Percentiles rank a stretch among this genome's conserved stretches.
These are phyloP conservation scores for Eucalyptus lansdowneana DNA, from an alignment of 345 rosid species.

Conservation along the genomic window DNA sequence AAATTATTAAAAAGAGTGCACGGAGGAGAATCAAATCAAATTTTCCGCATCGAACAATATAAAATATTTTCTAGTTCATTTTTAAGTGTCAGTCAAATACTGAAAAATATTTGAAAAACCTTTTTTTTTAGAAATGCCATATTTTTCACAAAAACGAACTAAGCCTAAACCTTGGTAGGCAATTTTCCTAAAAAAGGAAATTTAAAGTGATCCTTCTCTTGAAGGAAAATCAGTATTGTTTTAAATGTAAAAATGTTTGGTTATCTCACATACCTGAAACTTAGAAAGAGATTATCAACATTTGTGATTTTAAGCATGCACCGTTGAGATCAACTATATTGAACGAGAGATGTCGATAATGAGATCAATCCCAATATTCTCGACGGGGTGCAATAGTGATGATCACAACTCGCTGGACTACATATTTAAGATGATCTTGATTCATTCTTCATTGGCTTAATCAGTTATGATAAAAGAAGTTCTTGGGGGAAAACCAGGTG, in stretches of 20 bases:
- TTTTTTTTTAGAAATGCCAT: no score
- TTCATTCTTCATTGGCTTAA: neutral
- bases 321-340: neutral
- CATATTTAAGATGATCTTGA: neutral
- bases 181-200: neutral
- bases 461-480: neutral
- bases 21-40: no score
- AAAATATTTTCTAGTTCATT: no score
- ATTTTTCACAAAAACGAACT: no score
- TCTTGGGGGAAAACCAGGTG: neutral
- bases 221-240: neutral
- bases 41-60: fast-evolving
- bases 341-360: neutral
- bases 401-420: neutral
- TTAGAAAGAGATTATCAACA: neutral
- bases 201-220: neutral
- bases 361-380: neutral
- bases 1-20: no score
- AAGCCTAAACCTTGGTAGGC: neutral
- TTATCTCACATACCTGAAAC: neutral
- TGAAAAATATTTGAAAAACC: no score
- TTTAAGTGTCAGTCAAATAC: fast-evolving
- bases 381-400: neutral
- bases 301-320: neutral
- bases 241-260: neutral